Base-by-base conservation (phyloP, 345 rosid genomes). In the Salix koriyanagi region DNA sequence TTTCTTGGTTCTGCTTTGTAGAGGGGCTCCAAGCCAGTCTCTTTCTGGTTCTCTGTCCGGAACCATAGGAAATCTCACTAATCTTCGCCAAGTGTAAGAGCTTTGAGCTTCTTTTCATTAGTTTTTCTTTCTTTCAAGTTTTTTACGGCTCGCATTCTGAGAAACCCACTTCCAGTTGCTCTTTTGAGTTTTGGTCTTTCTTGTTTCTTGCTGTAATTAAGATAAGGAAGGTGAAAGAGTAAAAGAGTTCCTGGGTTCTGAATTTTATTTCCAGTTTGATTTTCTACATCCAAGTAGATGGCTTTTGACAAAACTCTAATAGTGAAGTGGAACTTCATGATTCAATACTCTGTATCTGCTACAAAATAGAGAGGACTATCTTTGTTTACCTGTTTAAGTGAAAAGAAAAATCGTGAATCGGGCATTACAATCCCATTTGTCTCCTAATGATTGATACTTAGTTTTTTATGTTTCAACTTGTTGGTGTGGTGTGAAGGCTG, bases 21-120 rank as follows among this genome's bases (percentile, higher is more conserved):
- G 98, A 67, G 97, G 91, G 73, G 97, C 92, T 83, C 98, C 98
- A 48, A 92, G 98, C 61, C 97, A 92, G 81, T 92, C 92, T 82
- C 87, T 92, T 56, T 94, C 97, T 5, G 98, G 98, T 54, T 89
- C 89, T 72, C 84, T 94, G 74, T 89, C 97, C n/a, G 85, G 79
- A 19, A 58, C 90, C 6, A 88, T 92, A 32, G 90, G 88, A 80
- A 94, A 94, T 77, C 97, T 94, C 88, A 91, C 95, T 60, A 92
- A 94, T 84, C 97, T 94, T 70, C 80, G 87, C 74, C 97, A 92
- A 92, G 90, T 94, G 98, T 94, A 86, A 81, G 92, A 54, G 73
- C 71, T 73, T 68, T 69, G 37, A 7, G 21, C 30, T 67, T 71
- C 50, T 70, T 65, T 36, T 69, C 44, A 65, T 41, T 54, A 8